Evolutionary conservation across 2,329 filamentous ascomycete species (phyloP).

Genomic region (Tothia fuscella): DNA sequence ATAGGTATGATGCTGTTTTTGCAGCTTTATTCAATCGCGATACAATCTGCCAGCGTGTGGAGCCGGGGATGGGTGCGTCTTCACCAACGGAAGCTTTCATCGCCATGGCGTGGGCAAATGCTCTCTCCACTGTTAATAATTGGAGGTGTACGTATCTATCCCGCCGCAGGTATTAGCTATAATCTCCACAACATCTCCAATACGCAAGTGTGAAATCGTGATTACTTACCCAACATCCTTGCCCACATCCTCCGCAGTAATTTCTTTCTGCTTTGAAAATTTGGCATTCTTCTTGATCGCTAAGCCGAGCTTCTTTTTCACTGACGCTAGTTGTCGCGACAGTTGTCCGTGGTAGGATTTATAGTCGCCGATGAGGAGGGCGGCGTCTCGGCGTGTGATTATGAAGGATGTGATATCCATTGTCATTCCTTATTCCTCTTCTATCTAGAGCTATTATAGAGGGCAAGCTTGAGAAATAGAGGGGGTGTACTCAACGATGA

Average conservation of each 20-base stretch:
- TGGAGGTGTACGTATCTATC: conserved; percentile 64
- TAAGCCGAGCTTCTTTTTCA: conserved; percentile 74
- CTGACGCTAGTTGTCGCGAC: conserved; percentile 67
- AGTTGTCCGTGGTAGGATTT: conserved; percentile 71
- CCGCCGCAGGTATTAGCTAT: not conserved
- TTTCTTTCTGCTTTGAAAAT: conserved; percentile 56
- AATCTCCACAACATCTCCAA: not conserved
- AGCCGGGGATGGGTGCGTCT: conserved; percentile 52
- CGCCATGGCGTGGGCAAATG: conserved; percentile 92
- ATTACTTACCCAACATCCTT: conserved; percentile 59
- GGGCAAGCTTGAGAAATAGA: too few species aligned
- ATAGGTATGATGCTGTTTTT: conserved; percentile 55
- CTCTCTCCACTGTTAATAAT: conserved; percentile 75
- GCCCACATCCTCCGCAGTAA: conserved; percentile 65
- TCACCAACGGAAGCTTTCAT: conserved; percentile 75
- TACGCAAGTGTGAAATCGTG: not conserved
- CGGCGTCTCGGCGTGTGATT: conserved; percentile 66
- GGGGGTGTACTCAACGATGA: too few species aligned
- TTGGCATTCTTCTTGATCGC: conserved; percentile 79
- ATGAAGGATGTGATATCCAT: conserved; percentile 92
- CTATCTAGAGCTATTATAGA: too few species aligned
- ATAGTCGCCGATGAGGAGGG: conserved; percentile 81
- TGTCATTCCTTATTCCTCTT: too few species aligned
- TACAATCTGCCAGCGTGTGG: conserved; percentile 76
- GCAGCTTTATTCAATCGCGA: conserved; percentile 76